Evolutionary conservation across 176 grass and related monocot genomes (phyloP).

Genomic region (Sorghum bicolor): DNA sequence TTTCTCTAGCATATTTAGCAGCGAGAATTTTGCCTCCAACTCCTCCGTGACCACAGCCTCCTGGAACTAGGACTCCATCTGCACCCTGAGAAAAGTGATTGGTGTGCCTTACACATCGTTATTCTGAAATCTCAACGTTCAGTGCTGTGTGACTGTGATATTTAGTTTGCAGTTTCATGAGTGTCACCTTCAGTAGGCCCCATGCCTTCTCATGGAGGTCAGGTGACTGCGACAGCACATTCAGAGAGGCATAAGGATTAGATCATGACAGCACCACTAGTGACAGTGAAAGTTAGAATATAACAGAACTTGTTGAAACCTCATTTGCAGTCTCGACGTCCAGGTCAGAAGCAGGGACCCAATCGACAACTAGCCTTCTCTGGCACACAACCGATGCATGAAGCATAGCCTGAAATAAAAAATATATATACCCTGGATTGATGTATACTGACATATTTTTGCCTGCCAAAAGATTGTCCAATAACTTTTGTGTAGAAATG

Average conservation of each 20-base stretch:
- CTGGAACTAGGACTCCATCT: slow-evolving; percentile 58
- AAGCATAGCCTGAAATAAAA: slow-evolving; percentile 34
- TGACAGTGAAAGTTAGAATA: background rate
- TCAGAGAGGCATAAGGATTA: background rate
- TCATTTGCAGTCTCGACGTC: slow-evolving; percentile 28
- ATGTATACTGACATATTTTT: background rate
- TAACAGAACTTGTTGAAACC: slow-evolving; percentile 13
- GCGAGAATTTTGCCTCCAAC: slow-evolving; percentile 47
- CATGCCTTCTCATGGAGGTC: slow-evolving; percentile 56
- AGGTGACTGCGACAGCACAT: slow-evolving; percentile 33
- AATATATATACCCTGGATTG: slow-evolving; percentile 17
- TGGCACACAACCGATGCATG: slow-evolving; percentile 52
- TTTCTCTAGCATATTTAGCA: slow-evolving; percentile 53
- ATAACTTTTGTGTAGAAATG: background rate
- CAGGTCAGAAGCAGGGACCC: slow-evolving; percentile 48
- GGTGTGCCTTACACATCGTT: background rate
- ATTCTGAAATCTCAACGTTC: background rate
- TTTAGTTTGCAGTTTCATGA: background rate
- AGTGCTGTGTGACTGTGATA: background rate
- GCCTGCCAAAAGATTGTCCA: background rate
- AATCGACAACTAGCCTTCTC: slow-evolving; percentile 47
- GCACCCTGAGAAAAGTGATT: slow-evolving; percentile 40
- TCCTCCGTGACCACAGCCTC: slow-evolving; percentile 50
- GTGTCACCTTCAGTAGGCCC: slow-evolving; percentile 48
- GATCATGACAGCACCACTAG: background rate